Evolutionary conservation across 352 stramenopile genomes (phyloP), one percentile per base, ranked within the genome.

Genomic region (Globisporangium takayamanum): DNA sequence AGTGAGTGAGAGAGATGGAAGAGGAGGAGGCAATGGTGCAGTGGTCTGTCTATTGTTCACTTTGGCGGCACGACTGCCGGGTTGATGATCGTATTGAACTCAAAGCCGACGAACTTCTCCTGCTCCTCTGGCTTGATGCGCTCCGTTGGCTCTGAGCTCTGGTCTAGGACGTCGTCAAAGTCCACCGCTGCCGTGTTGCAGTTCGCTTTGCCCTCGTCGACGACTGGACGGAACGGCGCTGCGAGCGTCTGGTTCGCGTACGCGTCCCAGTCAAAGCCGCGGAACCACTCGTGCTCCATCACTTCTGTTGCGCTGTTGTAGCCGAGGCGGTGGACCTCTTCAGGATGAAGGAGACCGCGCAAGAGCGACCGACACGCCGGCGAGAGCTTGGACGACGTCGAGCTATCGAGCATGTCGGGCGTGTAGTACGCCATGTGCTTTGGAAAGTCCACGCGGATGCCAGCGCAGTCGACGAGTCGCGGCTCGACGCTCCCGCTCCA

Each of bases 101-200:
- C 78, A 60, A 87, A 89, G 5, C 70, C 70, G 12, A 20, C 61
- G 20, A 89, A 87, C 11, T 69, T 65, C 39, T 72, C 55, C 28
- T 88, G 73, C n/a, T 89, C 69, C 44, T 85, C 68, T 5, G 52
- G 22, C 16, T 57, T 74, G 2, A 89, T 67, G 36, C 59, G 68
- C 16, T 66, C 60, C 0, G 50, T 55, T 18, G 65, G 60, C 4
- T 56, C 42, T 0, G 66, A 72, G 53, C 74, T 85, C 16, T 75
- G 64, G 51, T 69, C 72, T 33, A 88, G 65, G 20, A 88, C 74
- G 49, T 89, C 77, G 49, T 89, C 77, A 28, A 88, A 87, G 44
- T 89, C 80, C 22, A 81, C 68, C 0, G 60, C 72, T 0, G 80
- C 75, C 11, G 80, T 87, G 66, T 89, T 59, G 58, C 75, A 87